A percentile compares a stretch with the other conserved stretches of the same genome.
Conservation (phyloP, 306 rosid species). For the Heteromeles arbutifolia region DNA sequence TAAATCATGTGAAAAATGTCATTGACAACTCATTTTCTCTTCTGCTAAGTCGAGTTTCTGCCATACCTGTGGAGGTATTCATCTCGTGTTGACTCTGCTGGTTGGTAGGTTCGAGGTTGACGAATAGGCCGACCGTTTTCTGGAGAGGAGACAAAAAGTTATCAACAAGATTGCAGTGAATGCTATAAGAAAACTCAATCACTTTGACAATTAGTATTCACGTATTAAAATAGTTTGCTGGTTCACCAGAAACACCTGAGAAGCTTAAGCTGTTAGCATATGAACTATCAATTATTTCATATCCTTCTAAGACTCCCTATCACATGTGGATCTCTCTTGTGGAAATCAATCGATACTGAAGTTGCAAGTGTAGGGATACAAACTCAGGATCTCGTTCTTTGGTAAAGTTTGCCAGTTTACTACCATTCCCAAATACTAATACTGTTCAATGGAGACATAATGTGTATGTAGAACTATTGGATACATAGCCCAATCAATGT, state of each 20-base stretch:
- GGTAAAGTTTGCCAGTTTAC: neutral
- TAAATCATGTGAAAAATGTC: neutral
- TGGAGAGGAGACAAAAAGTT: constrained; percentile 15
- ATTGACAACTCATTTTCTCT: neutral
- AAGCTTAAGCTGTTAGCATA: neutral
- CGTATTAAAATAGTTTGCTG: neutral
- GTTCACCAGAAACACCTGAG: neutral
- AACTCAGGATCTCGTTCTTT: neutral
- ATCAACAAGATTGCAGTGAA: neutral
- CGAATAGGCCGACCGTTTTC: constrained; percentile 38
- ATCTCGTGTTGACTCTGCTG: constrained; percentile 43
- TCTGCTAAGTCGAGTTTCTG: neutral
- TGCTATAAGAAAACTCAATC: neutral
- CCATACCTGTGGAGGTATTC: constrained; percentile 78
- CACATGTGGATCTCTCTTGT: neutral
- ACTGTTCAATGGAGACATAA: neutral
- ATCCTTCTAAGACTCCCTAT: neutral
- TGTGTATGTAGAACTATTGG: neutral
- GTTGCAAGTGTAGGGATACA: neutral
- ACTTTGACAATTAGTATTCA: neutral
- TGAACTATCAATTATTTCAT: neutral
- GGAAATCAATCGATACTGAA: neutral
- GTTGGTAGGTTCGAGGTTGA: constrained; percentile 47
- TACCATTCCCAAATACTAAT: neutral
- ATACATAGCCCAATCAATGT: neutral